Percentiles rank a stretch among this genome's conserved stretches.
Evolutionary conservation across 352 stramenopile species (phyloP).

Genomic region (Globisporangium heterothallicum): DNA sequence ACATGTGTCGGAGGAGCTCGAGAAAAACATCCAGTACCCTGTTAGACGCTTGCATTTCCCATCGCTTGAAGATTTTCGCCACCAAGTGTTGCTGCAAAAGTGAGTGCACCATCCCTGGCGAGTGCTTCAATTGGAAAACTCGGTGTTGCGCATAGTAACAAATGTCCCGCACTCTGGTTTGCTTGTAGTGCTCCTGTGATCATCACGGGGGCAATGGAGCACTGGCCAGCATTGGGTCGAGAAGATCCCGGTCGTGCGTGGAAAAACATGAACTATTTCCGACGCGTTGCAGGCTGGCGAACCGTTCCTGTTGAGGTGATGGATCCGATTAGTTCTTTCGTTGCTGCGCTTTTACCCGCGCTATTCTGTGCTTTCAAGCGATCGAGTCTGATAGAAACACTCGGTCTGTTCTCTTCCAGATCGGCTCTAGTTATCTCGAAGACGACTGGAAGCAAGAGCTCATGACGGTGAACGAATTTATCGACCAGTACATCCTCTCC

Average conservation of each 20-base stretch:
- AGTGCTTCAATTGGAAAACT: not conserved
- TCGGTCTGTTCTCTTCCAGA: conserved; percentile 20
- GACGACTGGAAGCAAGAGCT: conserved; percentile 77
- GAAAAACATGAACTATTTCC: conserved; percentile 65
- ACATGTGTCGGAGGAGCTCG: not conserved
- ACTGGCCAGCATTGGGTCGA: conserved; percentile 71
- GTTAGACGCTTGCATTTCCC: conserved; percentile 41
- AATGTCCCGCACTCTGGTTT: not conserved
- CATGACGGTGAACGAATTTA: conserved; percentile 78
- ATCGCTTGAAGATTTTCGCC: conserved; percentile 54
- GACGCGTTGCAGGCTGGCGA: conserved; percentile 56
- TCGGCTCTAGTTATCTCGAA: conserved; percentile 75
- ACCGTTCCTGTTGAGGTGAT: conserved; percentile 85
- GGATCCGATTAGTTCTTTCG: too few relatives aligned
- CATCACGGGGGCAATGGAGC: conserved; percentile 70
- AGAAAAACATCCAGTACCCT: conserved; percentile 26
- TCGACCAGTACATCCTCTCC: conserved; percentile 53
- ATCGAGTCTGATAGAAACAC: not conserved
- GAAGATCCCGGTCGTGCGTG: conserved; percentile 35
- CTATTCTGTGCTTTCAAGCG: too few relatives aligned
- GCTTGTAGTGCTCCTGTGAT: conserved; percentile 53
- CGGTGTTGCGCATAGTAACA: not conserved
- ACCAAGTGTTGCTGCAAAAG: conserved; percentile 49
- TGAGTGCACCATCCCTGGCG: conserved; percentile 13
- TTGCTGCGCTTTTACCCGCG: not conserved